Base-by-base conservation (phyloP, 192 early-diverging fungal species). In the Podila epicladia region DNA sequence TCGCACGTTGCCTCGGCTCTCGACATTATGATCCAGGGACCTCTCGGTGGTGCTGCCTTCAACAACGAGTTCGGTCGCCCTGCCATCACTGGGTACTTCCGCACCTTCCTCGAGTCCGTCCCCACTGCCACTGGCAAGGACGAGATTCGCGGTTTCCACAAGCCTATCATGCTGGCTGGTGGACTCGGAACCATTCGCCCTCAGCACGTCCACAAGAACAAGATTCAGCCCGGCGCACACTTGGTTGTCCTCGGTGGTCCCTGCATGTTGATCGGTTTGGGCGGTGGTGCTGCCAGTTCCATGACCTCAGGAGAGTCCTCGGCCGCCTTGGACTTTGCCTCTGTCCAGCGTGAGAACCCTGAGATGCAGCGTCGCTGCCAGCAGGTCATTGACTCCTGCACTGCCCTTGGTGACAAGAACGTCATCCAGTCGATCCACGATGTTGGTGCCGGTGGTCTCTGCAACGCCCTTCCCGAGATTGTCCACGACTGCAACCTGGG, bases 41-140 rank as follows among this genome's bases (percentile, higher is more conserved):
- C 98, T 31, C 84, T 99, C 38, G 98, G 98, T 75, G 95, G 94
- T 22, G 96, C 96, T n/a, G 96, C 97, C 15, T 99, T 98, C 88
- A 97, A 97, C 89, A 99, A 99, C 75, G 98, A 99, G 85, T 99
- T 99, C 80, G 98, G 98, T 57, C 89, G 98, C 24, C 98, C 98
- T 7, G 92, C 92, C 32, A 87, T 99, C 61, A 90, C 93, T 31
- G 98, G 98, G 32, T 99, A 95, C 87, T 99, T 99, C 92, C 93
- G 98, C 82, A 99, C 97, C 1, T 96, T 94, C 85, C 86, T 91
- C 65, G 89, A 90, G 75, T 73, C 88, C 3, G 76, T 88, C 1
- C 91, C 92, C 31, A 86, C 83, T 64, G 71, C 83, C 33, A 85
- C 87, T 35, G 73, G 82, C 33, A 74, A 71, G 62, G 71, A 68